phyloP scores from a whole-genome alignment of 2,329 filamentous ascomycete species.

The Esteya vermicola region DNA sequence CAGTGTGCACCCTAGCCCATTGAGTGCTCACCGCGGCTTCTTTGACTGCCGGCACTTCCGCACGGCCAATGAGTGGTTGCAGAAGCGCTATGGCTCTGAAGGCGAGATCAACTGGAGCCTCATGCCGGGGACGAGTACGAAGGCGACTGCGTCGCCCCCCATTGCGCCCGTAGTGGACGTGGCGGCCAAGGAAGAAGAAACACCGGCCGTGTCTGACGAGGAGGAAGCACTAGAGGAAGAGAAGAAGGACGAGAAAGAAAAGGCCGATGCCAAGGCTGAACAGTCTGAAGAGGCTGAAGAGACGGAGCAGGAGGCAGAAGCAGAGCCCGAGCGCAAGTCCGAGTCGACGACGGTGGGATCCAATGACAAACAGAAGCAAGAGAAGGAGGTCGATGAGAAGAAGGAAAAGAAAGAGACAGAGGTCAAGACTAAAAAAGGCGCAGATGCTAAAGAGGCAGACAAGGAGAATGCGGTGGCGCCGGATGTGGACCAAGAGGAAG shows the following conservation, averaged over 20 bases:
- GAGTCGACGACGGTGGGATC: neutral
- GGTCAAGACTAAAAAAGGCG: slow-evolving; percentile 1
- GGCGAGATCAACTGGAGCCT: slow-evolving; percentile 77
- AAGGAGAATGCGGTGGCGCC: neutral
- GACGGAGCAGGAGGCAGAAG: neutral
- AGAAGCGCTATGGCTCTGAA: slow-evolving; percentile 61
- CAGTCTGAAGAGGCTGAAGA: slow-evolving; percentile 11
- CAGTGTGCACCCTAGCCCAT: slow-evolving; percentile 83
- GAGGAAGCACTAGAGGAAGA: slow-evolving; percentile 9
- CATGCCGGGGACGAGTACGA: slow-evolving; percentile 17
- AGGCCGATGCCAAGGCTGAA: neutral
- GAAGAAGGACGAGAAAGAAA: slow-evolving; percentile 2
- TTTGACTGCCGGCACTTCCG: slow-evolving; percentile 73
- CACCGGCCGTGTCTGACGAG: slow-evolving; percentile 9
- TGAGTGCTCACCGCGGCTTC: slow-evolving; percentile 72
- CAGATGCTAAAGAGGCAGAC: slow-evolving; percentile 14
- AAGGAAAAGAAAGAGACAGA: neutral
- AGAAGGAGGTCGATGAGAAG: slow-evolving; percentile 13
- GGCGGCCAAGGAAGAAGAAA: slow-evolving; percentile 6
- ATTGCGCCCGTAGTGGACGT: too few relatives aligned
- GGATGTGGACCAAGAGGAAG: neutral
- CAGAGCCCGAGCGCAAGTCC: neutral
- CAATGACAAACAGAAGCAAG: slow-evolving; percentile 7
- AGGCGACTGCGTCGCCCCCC: too few relatives aligned
- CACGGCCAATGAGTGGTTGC: slow-evolving; percentile 74